Base-by-base conservation (phyloP, 306 rosid species). In the Adenanthera pavonina region DNA sequence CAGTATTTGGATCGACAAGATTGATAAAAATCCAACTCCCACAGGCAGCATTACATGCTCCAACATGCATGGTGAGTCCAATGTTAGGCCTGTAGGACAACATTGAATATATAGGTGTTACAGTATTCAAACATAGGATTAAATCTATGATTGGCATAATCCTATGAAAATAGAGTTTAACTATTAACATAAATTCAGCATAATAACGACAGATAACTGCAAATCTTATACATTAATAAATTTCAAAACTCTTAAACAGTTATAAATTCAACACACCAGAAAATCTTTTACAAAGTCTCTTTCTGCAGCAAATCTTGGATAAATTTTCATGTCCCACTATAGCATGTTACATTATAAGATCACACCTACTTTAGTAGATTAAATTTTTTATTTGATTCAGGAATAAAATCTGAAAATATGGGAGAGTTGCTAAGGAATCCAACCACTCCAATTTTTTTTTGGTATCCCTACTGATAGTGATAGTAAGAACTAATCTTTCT, bases 1-100 rank as follows among this genome's bases (percentile, higher is more conserved):
- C 14, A 85, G 40, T 35, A 84, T 35, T 62, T 83, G 90, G 41
- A 92, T 38, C 34, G 85, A 47, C 6, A 91, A 64, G 46, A 86
- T 69, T 38, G 82, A 87, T 41, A 83, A 53, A 81, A 95, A 89
- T 2, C 78, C 85, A 44, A 90, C 73, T 67, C 92, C 94, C 85
- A 90, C 81, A 13, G 82, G 89, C 41, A 93, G 60, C 84, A 78
- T 85, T 44, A 92, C 81, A 61, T 84, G 66, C 90, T 95, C 99
- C 86, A 87, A 85, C 78, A 89, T 67, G 85, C 99, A 95, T 17
- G 98, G 89, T 43, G 90, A 87, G 19, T 86, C 81, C 64, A 87
- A 60, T 76, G 86, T 89, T 46, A 75, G 70, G 94, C 97, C 89
- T 85, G 84, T 40, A 53, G 84, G 75, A 83, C 71, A 61, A 47